These are phyloP conservation scores for Pythium catenulatum DNA, from an alignment of 352 stramenopile genomes.

Conservation along the genomic window DNA sequence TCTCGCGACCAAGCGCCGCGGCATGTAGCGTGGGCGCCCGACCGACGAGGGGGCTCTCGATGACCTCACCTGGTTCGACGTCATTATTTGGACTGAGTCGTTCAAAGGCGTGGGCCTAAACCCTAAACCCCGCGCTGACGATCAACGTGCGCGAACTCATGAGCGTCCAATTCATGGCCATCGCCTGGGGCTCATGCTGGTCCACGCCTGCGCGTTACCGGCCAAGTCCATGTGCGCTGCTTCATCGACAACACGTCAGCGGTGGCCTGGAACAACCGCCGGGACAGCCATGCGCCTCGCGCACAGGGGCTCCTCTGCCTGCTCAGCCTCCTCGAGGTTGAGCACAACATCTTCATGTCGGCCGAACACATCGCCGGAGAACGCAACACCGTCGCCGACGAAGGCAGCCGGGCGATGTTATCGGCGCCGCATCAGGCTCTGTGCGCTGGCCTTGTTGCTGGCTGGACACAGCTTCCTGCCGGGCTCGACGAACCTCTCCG, in stretches of 20 bases:
- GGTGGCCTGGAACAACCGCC: not conserved
- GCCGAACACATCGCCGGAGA: slow-evolving; percentile 49
- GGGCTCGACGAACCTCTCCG: not conserved
- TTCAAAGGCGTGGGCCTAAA: not conserved
- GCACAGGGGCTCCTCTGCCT: slow-evolving; percentile 23
- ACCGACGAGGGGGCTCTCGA: not conserved
- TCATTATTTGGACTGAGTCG: not conserved
- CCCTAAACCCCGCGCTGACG: not conserved
- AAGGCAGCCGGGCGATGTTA: slow-evolving; percentile 38
- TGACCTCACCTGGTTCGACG: not conserved
- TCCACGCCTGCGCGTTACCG: not conserved
- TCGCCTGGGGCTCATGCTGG: not conserved
- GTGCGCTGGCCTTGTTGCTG: slow-evolving; percentile 28
- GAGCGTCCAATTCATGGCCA: not conserved
- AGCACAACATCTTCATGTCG: slow-evolving; percentile 34
- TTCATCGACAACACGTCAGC: slow-evolving; percentile 29
- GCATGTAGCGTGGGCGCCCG: not conserved
- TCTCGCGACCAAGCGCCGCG: not conserved
- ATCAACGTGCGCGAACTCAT: not conserved
- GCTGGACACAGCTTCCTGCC: slow-evolving; percentile 31
- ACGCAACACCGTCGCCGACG: slow-evolving; percentile 41
- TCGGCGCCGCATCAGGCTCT: slow-evolving; percentile 24
- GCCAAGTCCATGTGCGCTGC: slow-evolving; percentile 1
- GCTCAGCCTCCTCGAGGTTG: slow-evolving; percentile 46
- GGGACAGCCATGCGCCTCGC: not conserved